A percentile compares a stretch with the other conserved stretches of the same genome.
phyloP scores from a whole-genome alignment of 2,329 filamentous ascomycete species.

The Parasarocladium wereldwijsianum region DNA sequence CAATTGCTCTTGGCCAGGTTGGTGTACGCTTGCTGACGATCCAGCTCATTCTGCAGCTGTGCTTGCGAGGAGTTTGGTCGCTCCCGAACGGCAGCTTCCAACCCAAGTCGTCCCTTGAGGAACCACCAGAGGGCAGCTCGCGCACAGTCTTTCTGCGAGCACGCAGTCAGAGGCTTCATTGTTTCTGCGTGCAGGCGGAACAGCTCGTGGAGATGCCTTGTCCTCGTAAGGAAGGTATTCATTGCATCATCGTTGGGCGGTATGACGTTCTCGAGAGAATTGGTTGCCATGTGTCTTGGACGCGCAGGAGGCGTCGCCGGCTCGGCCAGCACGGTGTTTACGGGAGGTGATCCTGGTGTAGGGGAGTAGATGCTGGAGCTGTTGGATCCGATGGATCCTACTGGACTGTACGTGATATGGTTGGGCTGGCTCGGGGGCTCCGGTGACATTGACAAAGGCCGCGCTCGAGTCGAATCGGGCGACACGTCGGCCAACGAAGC shows the following conservation, averaged over 20 bases:
- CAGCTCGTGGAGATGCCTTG: slow-evolving; percentile 58
- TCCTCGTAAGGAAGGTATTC: slow-evolving; percentile 53
- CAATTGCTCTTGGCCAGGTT: slow-evolving; percentile 78
- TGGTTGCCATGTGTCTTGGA: too few species aligned
- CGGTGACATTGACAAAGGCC: slow-evolving; percentile 10
- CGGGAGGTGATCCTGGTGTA: slow-evolving; percentile 10
- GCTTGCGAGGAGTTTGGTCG: slow-evolving; percentile 35
- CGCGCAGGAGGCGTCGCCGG: slow-evolving; percentile 7
- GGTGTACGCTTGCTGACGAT: slow-evolving; percentile 64
- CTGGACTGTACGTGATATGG: slow-evolving; percentile 25
- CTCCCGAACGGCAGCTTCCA: slow-evolving; percentile 59
- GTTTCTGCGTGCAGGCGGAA: slow-evolving; percentile 69
- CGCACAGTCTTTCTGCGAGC: slow-evolving; percentile 51
- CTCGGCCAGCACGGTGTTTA: not conserved
- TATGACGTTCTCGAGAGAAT: slow-evolving; percentile 24
- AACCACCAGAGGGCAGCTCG: slow-evolving; percentile 83
- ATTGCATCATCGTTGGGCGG: slow-evolving; percentile 51
- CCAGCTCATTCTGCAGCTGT: slow-evolving; percentile 36
- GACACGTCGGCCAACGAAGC: slow-evolving; percentile 9
- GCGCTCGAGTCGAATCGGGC: slow-evolving; percentile 7
- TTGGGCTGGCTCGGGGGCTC: slow-evolving; percentile 10
- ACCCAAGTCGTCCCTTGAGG: slow-evolving; percentile 58
- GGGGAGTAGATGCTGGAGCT: slow-evolving; percentile 15
- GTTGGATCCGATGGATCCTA: slow-evolving; percentile 20
- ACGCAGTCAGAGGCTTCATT: slow-evolving; percentile 48